A percentile compares a stretch with the other conserved stretches of the same genome.
phyloP scores from a whole-genome alignment of 164 flowering plant genomes.

The Chimonanthus praecox region DNA sequence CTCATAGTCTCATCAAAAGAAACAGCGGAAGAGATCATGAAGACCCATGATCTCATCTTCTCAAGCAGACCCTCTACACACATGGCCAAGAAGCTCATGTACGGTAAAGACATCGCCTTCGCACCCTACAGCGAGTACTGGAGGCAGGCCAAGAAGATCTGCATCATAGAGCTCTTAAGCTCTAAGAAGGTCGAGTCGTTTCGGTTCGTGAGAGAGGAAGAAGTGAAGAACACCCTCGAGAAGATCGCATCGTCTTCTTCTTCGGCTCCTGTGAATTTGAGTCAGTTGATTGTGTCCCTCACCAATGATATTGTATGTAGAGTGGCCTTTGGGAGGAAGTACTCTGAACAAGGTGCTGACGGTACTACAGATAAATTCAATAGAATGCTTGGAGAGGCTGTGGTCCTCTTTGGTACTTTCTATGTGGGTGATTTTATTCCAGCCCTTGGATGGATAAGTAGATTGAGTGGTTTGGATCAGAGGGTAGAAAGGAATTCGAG shows the following conservation, averaged over 20 bases:
- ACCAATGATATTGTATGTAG: conserved; percentile 11
- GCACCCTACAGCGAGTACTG: conserved; percentile 56
- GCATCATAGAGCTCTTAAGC: conserved; percentile 35
- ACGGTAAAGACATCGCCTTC: conserved; percentile 36
- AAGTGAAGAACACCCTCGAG: conserved; percentile 31
- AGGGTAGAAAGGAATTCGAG: conserved; percentile 1
- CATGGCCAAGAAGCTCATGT: conserved; percentile 32
- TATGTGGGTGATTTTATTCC: conserved; percentile 10
- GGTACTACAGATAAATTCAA: neutral
- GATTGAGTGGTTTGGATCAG: conserved; percentile 2
- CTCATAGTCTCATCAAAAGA: conserved; percentile 29
- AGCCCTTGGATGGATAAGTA: neutral
- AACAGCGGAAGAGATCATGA: conserved; percentile 5
- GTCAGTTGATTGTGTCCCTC: neutral
- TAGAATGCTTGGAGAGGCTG: neutral
- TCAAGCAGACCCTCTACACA: conserved; percentile 2
- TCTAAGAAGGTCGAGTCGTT: conserved; percentile 43
- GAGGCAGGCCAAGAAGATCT: conserved; percentile 28
- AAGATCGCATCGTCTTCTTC: neutral
- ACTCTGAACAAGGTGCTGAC: neutral
- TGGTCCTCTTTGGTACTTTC: neutral
- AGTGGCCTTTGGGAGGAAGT: conserved; percentile 18
- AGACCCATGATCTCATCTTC: conserved; percentile 10
- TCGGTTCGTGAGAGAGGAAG: conserved; percentile 42
- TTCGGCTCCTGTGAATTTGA: conserved; percentile 6